Evolutionary conservation across 108 stramenopile species (phyloP).

Genomic region (Cylindrotheca fusiformis): DNA sequence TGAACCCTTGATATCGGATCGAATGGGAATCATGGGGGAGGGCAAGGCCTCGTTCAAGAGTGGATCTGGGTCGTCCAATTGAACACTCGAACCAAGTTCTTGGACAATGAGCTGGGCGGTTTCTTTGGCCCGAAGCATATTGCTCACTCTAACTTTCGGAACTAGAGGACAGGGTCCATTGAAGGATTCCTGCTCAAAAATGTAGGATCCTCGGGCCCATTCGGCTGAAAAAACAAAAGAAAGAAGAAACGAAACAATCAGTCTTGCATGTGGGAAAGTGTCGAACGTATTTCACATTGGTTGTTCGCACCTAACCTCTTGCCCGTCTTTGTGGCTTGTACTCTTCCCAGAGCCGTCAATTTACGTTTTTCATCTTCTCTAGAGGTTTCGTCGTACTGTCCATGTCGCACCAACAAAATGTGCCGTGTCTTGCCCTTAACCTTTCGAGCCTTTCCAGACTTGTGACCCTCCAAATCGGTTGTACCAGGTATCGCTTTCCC

Average conservation of each 20-base stretch:
- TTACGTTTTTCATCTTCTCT: slow-evolving; percentile 72
- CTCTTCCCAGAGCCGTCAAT: slow-evolving; percentile 81
- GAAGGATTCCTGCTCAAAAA: slow-evolving; percentile 30
- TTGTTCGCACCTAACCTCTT: slow-evolving; percentile 60
- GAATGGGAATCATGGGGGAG: slow-evolving; percentile 73
- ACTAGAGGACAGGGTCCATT: slow-evolving; percentile 55
- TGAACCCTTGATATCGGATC: slow-evolving; percentile 42
- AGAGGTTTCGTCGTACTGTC: slow-evolving; percentile 87
- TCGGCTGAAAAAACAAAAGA: too few relatives aligned
- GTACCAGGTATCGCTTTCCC: slow-evolving; percentile 26
- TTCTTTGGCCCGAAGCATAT: slow-evolving; percentile 83
- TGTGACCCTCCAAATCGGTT: slow-evolving; percentile 21
- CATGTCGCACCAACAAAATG: slow-evolving; percentile 85
- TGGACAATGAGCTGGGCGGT: slow-evolving; percentile 73
- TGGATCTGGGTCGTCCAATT: slow-evolving; percentile 62
- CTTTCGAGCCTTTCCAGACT: not conserved
- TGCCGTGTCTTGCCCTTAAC: slow-evolving; percentile 74
- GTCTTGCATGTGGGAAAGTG: too few relatives aligned
- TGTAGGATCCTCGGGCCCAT: slow-evolving; percentile 39
- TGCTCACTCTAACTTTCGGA: slow-evolving; percentile 61
- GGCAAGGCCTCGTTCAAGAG: slow-evolving; percentile 82
- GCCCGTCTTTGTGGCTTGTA: slow-evolving; percentile 83
- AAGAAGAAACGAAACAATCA: too few relatives aligned
- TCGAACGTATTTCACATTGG: slow-evolving; percentile 44
- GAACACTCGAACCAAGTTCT: slow-evolving; percentile 14